phyloP scores from a whole-genome alignment of 768 basidiomycete genomes.

The Pisolithus sp. region DNA sequence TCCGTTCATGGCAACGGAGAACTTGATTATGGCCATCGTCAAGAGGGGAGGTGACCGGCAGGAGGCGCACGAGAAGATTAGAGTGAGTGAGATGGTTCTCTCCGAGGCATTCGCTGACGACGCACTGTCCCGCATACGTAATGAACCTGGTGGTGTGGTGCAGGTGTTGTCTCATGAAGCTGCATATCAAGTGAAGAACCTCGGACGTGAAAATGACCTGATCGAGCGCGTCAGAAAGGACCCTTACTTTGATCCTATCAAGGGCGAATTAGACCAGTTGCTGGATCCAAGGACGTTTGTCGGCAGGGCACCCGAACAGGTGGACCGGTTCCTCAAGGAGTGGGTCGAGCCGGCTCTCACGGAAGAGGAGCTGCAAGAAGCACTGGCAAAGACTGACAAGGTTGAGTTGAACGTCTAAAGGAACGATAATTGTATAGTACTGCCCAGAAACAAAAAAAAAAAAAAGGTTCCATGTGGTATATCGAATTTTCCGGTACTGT shows the following conservation, averaged over 20 bases:
- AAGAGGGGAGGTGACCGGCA: slow-evolving; percentile 93
- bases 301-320: slow-evolving; percentile 93
- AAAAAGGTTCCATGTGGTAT: background rate
- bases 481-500: too few relatives aligned
- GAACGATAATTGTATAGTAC: too few relatives aligned
- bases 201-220: slow-evolving; percentile 92
- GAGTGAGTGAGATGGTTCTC: slow-evolving; percentile 40
- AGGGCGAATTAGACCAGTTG: slow-evolving; percentile 65
- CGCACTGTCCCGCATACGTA: background rate
- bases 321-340: slow-evolving; percentile 78
- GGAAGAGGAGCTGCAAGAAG: slow-evolving; percentile 48
- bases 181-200: slow-evolving; percentile 86
- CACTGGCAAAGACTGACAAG: slow-evolving; percentile 44
- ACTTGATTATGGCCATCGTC: slow-evolving; percentile 98
- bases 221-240: slow-evolving; percentile 80
- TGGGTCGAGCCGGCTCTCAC: slow-evolving; percentile 83
- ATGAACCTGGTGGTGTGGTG: background rate
- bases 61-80: slow-evolving; percentile 93
- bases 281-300: slow-evolving; percentile 87
- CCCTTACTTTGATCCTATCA: slow-evolving; percentile 87
- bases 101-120: background rate
- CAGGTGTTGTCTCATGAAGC: slow-evolving; percentile 93
- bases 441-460: background rate
- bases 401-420: slow-evolving; percentile 60
- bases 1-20: slow-evolving; percentile 99